phyloP scores from a whole-genome alignment of 1,284 basidiomycete genomes.

The Testicularia cyperi region DNA sequence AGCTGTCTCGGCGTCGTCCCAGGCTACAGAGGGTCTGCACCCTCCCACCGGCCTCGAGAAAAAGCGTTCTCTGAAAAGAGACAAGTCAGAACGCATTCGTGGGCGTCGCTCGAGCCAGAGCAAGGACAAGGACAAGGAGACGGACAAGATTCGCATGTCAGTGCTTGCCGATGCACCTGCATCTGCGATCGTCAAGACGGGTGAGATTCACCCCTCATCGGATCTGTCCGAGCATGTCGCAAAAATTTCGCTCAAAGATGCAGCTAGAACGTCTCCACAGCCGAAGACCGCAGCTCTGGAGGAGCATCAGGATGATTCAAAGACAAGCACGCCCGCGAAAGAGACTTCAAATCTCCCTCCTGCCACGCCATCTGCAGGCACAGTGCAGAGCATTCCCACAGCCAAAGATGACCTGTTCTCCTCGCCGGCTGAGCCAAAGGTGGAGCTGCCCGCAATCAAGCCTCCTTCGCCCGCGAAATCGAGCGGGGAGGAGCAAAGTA shows the following conservation, averaged over 20 bases:
- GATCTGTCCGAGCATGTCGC: slow-evolving; percentile 12
- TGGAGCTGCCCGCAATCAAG: slow-evolving; percentile 2
- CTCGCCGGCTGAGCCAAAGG: slow-evolving; percentile 22
- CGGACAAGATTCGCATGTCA: slow-evolving; percentile 22
- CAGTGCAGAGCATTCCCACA: slow-evolving; percentile 21
- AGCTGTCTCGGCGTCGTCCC: no score
- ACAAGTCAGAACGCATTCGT: slow-evolving; percentile 34
- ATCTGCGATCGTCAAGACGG: no score
- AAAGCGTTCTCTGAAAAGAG: slow-evolving; percentile 26
- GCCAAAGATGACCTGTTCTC: slow-evolving; percentile 28
- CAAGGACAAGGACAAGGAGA: slow-evolving; percentile 30
- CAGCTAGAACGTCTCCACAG: no score
- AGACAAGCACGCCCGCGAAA: background rate
- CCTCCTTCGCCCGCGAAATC: background rate
- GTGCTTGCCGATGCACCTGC: no score
- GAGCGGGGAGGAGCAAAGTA: background rate
- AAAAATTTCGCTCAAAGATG: no score
- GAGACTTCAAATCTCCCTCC: background rate
- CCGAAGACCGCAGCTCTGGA: no score
- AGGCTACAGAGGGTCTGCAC: no score
- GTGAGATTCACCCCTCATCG: no score
- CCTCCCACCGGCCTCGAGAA: slow-evolving; percentile 6
- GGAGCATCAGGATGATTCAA: no score
- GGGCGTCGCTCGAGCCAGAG: slow-evolving; percentile 24
- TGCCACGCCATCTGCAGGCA: slow-evolving; percentile 13